Percentiles rank a stretch among this genome's conserved stretches.
Conservation (phyloP, 1,284 basidiomycete genomes). For the Rhodotorula sp. region DNA sequence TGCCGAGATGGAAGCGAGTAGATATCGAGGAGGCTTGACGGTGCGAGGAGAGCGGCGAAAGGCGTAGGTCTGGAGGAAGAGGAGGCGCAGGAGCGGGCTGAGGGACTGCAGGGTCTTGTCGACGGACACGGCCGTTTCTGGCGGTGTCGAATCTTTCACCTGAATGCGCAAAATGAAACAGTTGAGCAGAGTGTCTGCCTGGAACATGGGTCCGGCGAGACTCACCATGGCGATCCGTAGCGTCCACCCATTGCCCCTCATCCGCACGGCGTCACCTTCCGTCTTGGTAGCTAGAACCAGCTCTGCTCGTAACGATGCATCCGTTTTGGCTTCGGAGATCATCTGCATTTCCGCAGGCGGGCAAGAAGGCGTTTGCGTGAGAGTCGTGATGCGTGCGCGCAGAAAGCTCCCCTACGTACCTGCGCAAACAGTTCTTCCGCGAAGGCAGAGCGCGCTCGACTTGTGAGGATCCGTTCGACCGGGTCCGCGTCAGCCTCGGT, state of each 20-base stretch:
- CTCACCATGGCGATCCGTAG: constrained; percentile 27
- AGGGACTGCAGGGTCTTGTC: background rate
- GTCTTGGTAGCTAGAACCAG: constrained; percentile 18
- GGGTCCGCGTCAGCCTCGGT: background rate
- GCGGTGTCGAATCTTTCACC: background rate
- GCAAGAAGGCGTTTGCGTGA: too few relatives aligned
- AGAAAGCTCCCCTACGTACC: background rate
- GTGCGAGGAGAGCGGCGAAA: constrained; percentile 3
- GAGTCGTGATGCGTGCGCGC: background rate
- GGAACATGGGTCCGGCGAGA: too few relatives aligned
- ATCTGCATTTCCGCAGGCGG: constrained; percentile 18
- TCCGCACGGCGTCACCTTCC: constrained; percentile 22
- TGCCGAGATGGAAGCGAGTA: constrained; percentile 25
- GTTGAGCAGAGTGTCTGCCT: too few relatives aligned
- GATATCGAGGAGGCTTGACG: background rate
- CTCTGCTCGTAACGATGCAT: constrained; percentile 12
- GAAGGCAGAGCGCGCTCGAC: constrained; percentile 15
- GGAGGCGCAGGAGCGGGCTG: constrained; percentile 30
- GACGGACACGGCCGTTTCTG: background rate
- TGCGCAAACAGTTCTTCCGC: constrained; percentile 38
- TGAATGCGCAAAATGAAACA: too few relatives aligned
- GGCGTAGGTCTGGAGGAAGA: constrained; percentile 32
- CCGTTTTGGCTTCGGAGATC: constrained; percentile 14
- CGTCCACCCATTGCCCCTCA: constrained; percentile 12
- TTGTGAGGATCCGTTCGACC: background rate